These are phyloP conservation scores for Alternaria brassicicola DNA, from an alignment of 2,329 filamentous ascomycete species.

Conservation along the genomic window DNA sequence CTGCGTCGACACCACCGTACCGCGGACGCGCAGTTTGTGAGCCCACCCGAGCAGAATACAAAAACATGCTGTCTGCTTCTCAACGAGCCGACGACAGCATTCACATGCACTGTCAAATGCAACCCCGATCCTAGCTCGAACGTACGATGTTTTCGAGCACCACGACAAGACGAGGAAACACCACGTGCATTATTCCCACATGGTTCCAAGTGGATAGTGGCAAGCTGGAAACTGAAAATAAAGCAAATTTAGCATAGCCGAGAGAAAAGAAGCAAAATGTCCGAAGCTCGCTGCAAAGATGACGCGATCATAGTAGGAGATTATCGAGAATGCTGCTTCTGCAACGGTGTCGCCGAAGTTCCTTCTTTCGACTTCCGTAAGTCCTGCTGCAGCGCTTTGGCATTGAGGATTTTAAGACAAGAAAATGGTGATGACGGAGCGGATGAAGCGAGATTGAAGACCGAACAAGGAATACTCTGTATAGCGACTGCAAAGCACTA, in stretches of 20 bases:
- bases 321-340: not conserved
- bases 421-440: not conserved
- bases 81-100: not conserved
- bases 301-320: not conserved
- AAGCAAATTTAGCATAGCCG: not conserved
- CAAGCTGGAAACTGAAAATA: not conserved
- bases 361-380: not conserved
- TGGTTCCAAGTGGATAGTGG: not conserved
- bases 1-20: not conserved
- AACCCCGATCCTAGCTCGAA: not conserved
- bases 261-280: constrained; percentile 7
- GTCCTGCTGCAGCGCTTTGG: not conserved
- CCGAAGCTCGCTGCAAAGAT: not conserved
- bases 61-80: not conserved
- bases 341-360: constrained; percentile 6
- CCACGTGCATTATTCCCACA: not conserved
- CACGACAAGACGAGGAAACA: not conserved
- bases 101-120: not conserved
- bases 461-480: not conserved
- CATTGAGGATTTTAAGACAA: constrained; percentile 7
- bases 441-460: constrained; percentile 7
- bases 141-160: not conserved
- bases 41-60: not conserved
- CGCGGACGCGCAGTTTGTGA: not conserved
- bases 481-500: not conserved